Evolutionary conservation across 495 filamentous ascomycete genomes (phyloP), one percentile per base, ranked within the genome.

Genomic region (Patellaria atrata): DNA sequence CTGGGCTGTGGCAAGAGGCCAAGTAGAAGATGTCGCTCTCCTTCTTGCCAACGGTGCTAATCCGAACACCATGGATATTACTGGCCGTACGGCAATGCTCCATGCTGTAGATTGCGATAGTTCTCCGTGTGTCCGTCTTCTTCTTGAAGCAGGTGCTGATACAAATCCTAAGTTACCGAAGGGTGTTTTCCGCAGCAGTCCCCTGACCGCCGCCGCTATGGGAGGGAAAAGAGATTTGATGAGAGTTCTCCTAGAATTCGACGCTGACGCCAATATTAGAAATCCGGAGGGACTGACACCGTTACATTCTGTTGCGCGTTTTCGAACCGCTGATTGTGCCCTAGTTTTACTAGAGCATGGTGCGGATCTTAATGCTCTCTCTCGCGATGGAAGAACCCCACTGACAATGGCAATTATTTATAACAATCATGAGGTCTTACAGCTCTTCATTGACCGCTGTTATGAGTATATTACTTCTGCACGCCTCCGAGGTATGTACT

Each of bases 341-440:
- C 43, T 50, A 13, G 18, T 64, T 27, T 37, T 67, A 6, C 48
- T 68, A 26, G 58, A 61, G 2, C 54, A 52, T 13, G 56, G 55
- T 2, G 55, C 57, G 0, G 47, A 67, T 27, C 50, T 66, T 27
- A 56, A 69, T 40, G 49, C 50, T 22, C 39, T 29, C 11, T 40
- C 47, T 5, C 25, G 21, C 10, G 27, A 26, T 16, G 40, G 36
- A 13, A 22, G 24, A 12, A 50, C 50, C 26, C 47, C 48, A 9
- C 37, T 53, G 6, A 48, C 50, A 6, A 43, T 38, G 21, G 43
- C 43, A 2, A 46, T 41, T 25, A 46, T 21, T 21, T 33, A 30
- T 27, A 57, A 57, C 23, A 55, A 35, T 19, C 54, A 57, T 40
- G 23, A 41, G 14, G 53, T 57, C 17, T 25, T 46, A 1, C n/a